Percentiles rank a stretch among this genome's conserved stretches.
phyloP scores from a whole-genome alignment of 768 basidiomycete genomes.

The Boletus huronensis region DNA sequence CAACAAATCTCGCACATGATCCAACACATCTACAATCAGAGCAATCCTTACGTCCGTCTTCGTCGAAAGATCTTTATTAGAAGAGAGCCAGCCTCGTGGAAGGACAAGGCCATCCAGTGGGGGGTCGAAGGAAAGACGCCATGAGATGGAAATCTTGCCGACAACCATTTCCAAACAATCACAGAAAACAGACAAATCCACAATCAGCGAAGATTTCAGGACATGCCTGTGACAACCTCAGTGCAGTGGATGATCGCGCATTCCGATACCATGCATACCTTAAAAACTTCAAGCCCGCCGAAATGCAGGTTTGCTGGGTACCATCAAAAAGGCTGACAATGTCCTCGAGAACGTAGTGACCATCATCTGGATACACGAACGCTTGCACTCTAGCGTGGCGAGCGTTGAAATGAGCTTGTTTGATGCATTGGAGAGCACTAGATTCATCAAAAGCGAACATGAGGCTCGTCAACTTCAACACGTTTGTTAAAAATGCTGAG shows the following conservation, averaged over 20 bases:
- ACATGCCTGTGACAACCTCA: conserved; percentile 40
- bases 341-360: conserved; percentile 34
- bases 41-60: conserved; percentile 9
- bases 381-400: background rate
- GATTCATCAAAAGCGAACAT: conserved; percentile 37
- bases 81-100: conserved; percentile 50
- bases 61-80: conserved; percentile 10
- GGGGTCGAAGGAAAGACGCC: conserved; percentile 16
- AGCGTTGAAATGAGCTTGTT: conserved; percentile 27
- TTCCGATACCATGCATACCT: conserved; percentile 27
- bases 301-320: conserved; percentile 19
- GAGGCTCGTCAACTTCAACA: conserved; percentile 38
- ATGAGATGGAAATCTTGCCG: conserved; percentile 37
- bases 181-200: conserved; percentile 49
- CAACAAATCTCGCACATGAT: conserved; percentile 23
- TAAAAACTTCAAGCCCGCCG: conserved; percentile 38
- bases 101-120: conserved; percentile 46
- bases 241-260: background rate
- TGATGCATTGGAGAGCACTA: conserved; percentile 34
- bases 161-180: conserved; percentile 49
- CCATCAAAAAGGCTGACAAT: conserved; percentile 29
- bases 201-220: conserved; percentile 30
- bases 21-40: conserved; percentile 9
- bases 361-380: conserved; percentile 13
- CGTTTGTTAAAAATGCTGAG: conserved; percentile 37